phyloP scores from a whole-genome alignment of 306 rosid genomes.

The Rubus idaeus region DNA sequence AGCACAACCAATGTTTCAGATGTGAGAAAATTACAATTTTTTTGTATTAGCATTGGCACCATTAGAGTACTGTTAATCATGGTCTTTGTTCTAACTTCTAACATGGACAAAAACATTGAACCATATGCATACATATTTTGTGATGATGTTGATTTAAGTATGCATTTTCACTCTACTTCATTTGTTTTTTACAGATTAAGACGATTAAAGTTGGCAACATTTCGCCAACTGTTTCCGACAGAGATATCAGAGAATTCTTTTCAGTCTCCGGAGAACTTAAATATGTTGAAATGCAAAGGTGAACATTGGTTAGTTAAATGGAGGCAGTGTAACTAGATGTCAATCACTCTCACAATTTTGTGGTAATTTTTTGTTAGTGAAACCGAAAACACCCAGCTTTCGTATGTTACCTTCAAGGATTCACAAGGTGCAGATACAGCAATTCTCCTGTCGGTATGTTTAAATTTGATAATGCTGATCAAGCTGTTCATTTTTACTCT shows the following conservation, averaged over 20 bases:
- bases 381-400: constrained; percentile 62
- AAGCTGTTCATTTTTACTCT: background rate
- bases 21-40: constrained; percentile 36
- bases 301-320: constrained; percentile 6
- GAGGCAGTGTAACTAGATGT: background rate
- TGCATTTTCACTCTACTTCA: constrained; percentile 17
- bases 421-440: constrained; percentile 82
- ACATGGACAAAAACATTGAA: background rate
- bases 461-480: background rate
- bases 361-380: constrained; percentile 43
- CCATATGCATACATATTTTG: background rate
- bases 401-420: constrained; percentile 82
- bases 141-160: background rate
- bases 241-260: constrained; percentile 75
- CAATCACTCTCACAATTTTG: constrained; percentile 23
- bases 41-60: constrained; percentile 19
- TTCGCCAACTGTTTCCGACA: constrained; percentile 47
- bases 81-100: background rate
- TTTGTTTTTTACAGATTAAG: constrained; percentile 47
- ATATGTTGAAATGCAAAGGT: constrained; percentile 81
- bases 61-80: constrained; percentile 10
- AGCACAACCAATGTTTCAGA: constrained; percentile 55
- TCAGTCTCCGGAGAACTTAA: constrained; percentile 81
- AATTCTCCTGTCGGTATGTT: constrained; percentile 69
- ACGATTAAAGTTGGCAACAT: constrained; percentile 78